These are phyloP conservation scores for Aspergillus avenaceus DNA, from an alignment of 495 filamentous ascomycete genomes.

Conservation along the genomic window DNA sequence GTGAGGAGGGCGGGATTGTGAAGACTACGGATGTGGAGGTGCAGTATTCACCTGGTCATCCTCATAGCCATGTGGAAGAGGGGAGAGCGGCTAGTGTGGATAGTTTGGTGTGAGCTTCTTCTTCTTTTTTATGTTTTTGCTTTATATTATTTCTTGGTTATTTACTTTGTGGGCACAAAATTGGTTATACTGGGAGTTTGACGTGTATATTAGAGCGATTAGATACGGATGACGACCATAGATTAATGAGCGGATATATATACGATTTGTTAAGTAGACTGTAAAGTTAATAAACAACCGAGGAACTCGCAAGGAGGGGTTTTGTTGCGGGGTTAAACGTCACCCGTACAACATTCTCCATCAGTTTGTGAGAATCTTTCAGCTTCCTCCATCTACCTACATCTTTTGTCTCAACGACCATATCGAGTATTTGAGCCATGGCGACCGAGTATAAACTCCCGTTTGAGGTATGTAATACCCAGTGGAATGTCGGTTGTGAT, in stretches of 20 bases:
- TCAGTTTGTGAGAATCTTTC: too few relatives aligned
- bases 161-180: background rate
- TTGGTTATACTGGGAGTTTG: background rate
- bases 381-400: too few relatives aligned
- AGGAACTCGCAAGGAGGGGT: background rate
- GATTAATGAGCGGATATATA: conserved; percentile 4
- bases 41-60: conserved; percentile 11
- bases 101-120: conserved; percentile 13
- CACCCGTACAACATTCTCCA: too few relatives aligned
- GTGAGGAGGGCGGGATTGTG: conserved; percentile 17
- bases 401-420: background rate
- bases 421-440: conserved; percentile 19
- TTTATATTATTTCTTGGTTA: background rate
- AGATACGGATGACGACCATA: too few relatives aligned
- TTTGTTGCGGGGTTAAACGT: background rate
- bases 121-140: background rate
- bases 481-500: background rate
- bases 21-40: conserved; percentile 25
- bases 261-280: too few relatives aligned
- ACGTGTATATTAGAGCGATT: conserved; percentile 4
- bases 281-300: background rate
- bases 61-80: conserved; percentile 1
- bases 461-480: conserved; percentile 29
- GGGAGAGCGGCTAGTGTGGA: conserved; percentile 17
- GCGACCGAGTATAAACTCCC: conserved; percentile 34